A percentile compares a stretch with the other conserved stretches of the same genome.
Conservation (phyloP, 257 asterid genomes). For the Solanum stenotomum region DNA sequence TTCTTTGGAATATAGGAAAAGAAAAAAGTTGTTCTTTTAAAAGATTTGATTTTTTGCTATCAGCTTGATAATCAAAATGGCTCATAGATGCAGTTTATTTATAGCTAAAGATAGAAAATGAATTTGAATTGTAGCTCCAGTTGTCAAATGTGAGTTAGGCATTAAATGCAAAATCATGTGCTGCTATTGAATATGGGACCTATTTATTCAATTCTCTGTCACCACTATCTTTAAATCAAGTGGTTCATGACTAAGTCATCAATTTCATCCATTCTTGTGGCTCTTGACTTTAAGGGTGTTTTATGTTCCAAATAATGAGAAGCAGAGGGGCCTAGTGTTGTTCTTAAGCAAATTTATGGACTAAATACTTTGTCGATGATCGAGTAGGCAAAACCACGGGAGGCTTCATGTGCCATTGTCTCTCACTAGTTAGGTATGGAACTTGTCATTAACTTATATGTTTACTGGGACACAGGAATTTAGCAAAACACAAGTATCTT, state of each 20-base stretch:
- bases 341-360: not conserved
- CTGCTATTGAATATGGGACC: not conserved
- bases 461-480: too few species aligned
- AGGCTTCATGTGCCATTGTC: not conserved
- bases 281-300: not conserved
- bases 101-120: not conserved
- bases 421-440: not conserved
- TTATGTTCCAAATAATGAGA: not conserved
- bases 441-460: too few species aligned
- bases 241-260: not conserved
- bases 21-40: not conserved
- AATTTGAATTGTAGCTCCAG: not conserved
- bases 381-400: not conserved
- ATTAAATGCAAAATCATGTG: not conserved
- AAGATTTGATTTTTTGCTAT: not conserved
- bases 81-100: not conserved
- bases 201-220: not conserved
- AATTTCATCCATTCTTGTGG: not conserved
- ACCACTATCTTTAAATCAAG: not conserved
- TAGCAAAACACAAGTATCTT: too few species aligned
- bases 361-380: too few species aligned
- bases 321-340: not conserved
- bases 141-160: not conserved
- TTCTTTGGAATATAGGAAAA: not conserved
- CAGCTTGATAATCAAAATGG: not conserved